A percentile compares a stretch with the other conserved stretches of the same genome.
Conservation (phyloP, 257 asterid genomes). For the Fraxinus anomala region DNA sequence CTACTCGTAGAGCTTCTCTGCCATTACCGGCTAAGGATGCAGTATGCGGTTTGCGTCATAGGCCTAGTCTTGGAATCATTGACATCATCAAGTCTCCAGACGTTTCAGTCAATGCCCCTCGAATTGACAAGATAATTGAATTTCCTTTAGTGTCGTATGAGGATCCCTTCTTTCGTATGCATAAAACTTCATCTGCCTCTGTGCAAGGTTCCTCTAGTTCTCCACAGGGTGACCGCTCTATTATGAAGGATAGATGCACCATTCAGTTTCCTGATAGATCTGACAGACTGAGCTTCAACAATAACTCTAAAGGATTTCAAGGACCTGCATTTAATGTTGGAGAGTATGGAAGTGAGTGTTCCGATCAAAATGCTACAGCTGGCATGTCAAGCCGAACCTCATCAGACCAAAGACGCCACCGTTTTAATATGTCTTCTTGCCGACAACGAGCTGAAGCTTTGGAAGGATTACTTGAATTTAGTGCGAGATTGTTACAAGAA, state of each 20-base stretch:
- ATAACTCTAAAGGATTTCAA: constrained; percentile 56
- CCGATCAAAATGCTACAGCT: constrained; percentile 88
- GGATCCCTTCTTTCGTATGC: constrained; percentile 42
- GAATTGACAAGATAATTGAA: constrained; percentile 77
- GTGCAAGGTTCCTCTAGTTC: constrained; percentile 64
- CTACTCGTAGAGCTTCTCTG: constrained; percentile 69
- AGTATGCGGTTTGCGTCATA: constrained; percentile 37
- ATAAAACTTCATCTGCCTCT: constrained; percentile 51
- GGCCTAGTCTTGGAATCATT: constrained; percentile 46
- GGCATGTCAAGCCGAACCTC: constrained; percentile 88
- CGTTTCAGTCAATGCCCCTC: constrained; percentile 83
- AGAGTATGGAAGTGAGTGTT: constrained; percentile 64
- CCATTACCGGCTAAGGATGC: constrained; percentile 54
- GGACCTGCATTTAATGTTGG: constrained; percentile 38
- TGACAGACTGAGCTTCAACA: constrained; percentile 47
- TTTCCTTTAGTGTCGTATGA: constrained; percentile 62
- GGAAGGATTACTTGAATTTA: constrained; percentile 89
- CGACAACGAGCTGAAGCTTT: constrained; percentile 85
- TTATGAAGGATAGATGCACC: constrained; percentile 76
- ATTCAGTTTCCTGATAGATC: constrained; percentile 61
- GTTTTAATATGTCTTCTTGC: constrained; percentile 77
- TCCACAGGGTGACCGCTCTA: constrained; percentile 62
- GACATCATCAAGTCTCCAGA: constrained; percentile 59
- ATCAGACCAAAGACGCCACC: constrained; percentile 65
- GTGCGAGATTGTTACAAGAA: constrained; percentile 77